Evolutionary conservation across 1,284 basidiomycete species (phyloP), one percentile per base, ranked within the genome.

Genomic region (Ustilago shanxiensis): DNA sequence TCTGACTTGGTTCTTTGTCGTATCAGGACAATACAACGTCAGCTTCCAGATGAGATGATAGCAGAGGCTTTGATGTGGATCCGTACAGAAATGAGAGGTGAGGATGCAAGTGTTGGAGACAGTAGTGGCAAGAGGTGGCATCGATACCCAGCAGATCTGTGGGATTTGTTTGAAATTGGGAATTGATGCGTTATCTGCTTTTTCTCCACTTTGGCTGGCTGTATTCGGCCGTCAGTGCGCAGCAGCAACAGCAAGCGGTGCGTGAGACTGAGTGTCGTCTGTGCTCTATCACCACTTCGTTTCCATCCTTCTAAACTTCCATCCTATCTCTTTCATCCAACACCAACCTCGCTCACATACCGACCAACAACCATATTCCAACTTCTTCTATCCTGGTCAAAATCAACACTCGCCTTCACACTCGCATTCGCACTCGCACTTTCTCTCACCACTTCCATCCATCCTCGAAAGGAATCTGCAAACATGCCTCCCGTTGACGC

Each of bases 401-500:
- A 29, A 52, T 52, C 51, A 7, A 33, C 11, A 10, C 31, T 54
- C n/a, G 11, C 41, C 5, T 20, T 39, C 35, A 14, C 50, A 52
- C 50, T 33, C n/a, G 16, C 52, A 20, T n/a, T 8, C 41, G 11
- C 41, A 44, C 41, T 20, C 10, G 26, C 35, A 37, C 52, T 22
- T 10, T 20, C 7, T 22, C 52, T 13, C 9, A 6, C 31, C 29
- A 7, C 24, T 22, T 4, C 16, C 35, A 14, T 55, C 20, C 22
- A 24, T 14, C 10, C 37, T 55, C 11, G 20, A 18, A 22, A 18
- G n/a, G 2, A n/a, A 26, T 20, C 31, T 14, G 31, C 62, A 55
- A 78, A 14, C 53, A 82, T 82, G 80, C 76, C 76, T 26, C 80
- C 80, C 33, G 59, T 79, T 24, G 73, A 80, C 47, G 72, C 80